These are phyloP conservation scores for Fistulifera pelliculosa DNA, from an alignment of 108 stramenopile genomes.

Conservation along the genomic window DNA sequence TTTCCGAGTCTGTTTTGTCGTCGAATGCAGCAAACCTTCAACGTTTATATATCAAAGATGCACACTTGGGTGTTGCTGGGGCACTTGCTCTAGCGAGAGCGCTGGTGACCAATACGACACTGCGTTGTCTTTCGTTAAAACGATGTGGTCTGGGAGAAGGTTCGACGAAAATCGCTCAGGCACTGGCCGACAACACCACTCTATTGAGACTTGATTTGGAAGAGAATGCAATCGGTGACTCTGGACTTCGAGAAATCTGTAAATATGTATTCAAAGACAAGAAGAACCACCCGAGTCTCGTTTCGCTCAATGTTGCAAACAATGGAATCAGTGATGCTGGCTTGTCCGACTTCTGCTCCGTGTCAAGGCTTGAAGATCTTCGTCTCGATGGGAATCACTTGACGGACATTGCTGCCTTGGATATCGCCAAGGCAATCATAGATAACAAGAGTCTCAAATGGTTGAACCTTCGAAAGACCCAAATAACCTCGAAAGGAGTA, in stretches of 20 bases:
- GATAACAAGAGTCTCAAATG: conserved; percentile 6
- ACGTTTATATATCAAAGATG: conserved; percentile 22
- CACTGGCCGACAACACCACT: conserved; percentile 15
- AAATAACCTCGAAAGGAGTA: conserved; percentile 13
- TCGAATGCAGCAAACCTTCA: conserved; percentile 8
- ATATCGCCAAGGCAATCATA: conserved; percentile 14
- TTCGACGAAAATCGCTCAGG: too few species aligned
- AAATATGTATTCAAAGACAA: neutral
- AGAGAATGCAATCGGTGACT: conserved; percentile 39
- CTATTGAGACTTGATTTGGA: conserved; percentile 45
- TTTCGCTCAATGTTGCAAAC: conserved; percentile 15
- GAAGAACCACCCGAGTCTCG: conserved; percentile 9
- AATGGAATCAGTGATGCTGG: conserved; percentile 23
- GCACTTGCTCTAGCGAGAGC: conserved; percentile 10
- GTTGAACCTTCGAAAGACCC: conserved; percentile 17
- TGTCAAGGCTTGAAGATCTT: conserved; percentile 20
- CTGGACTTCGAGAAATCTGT: conserved; percentile 22
- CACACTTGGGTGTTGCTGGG: conserved; percentile 14
- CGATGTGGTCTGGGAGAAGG: too few species aligned
- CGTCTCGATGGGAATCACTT: conserved; percentile 22
- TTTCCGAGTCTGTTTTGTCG: neutral
- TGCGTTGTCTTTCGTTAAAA: conserved; percentile 1
- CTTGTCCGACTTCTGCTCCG: neutral
- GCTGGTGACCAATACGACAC: conserved; percentile 11
- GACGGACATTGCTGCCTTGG: conserved; percentile 27